Evolutionary conservation across 176 grass and related monocot genomes (phyloP), one percentile per base, ranked within the genome.

Genomic region (Cocos nucifera): DNA sequence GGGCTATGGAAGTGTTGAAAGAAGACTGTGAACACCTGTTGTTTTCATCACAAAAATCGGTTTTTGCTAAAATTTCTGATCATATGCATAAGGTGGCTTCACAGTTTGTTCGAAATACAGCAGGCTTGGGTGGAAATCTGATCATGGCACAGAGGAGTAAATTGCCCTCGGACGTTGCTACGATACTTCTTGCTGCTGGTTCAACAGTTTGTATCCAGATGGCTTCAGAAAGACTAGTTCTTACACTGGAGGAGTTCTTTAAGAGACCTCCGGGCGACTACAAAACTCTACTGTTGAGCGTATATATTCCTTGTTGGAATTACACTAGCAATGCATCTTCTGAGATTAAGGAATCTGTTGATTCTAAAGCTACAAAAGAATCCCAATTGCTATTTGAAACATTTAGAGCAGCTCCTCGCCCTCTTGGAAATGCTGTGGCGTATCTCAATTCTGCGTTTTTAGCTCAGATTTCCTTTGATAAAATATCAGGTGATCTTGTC

Each of bases 71-170:
- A 56, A 79, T 95, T 69, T 83, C 90, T 29, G 74, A 89, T 83
- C 90, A 89, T 64, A 77, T 95, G 90, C 73, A 95, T 61, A 86
- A 89, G 58, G 83, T 95, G 72, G 86, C 90, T 50, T 89, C 90
- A 51, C 75, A 62, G 28, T 95, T 82, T 82, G 64, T 95, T 58
- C 77, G 90, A 66, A 90, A 95, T 72, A 87, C 39, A n/a, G 86
- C 86, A 27, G 90, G 77, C 67, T 32, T 95, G 73, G 91, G 91
- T 74, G 91, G 91, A 35, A 95, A 95, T 78, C 39, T 95, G 18
- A 50, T 95, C 53, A 89, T 95, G 74, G 86, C 91, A 1, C 91
- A 95, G 20, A 90, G 86, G 77, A 60, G 61, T 32, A 59, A 70
- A 53, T 95, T 95, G 57, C 70, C 78, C 26, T 95, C 91, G 29